Base-by-base conservation (phyloP, 345 rosid species). In the Reutealis trisperma region DNA sequence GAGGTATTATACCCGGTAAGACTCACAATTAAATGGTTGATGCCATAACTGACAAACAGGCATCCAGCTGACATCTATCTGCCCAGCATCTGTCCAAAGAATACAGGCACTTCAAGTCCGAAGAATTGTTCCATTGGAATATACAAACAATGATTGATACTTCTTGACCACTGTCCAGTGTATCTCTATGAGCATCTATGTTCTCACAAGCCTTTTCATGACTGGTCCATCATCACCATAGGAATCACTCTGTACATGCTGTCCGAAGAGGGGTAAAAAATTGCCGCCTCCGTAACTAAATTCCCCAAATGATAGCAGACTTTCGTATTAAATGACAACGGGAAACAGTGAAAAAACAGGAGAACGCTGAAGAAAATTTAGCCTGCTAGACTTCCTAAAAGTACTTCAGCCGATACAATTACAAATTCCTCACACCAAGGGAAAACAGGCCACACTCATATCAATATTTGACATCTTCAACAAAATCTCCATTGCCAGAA, bases 211-310 rank as follows among this genome's bases (percentile, higher is more conserved):
- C 63, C 65, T 19, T 59, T 65, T 61, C 75, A 19, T 57, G 60
- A 67, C 66, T 77, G 69, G 55, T 61, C 65, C 67, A 51, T 66
- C 78, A 71, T 72, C 63, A 71, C 69, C 63, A 51, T 27, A 72
- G 70, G 74, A 42, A 83, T 76, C 77, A 78, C 68, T 81, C 88
- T 89, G 86, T 89, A 87, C 89, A 85, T 47, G 37, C 65, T 72
- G 72, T 80, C 82, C 63, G 64, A 77, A 59, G 54, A 78, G 63
- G 57, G 68, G 62, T 11, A 59, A 60, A 62, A 63, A 63, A 25
- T 52, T 76, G 74, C 68, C 77, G 74, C 75, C 78, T 71, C 14
- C 64, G 64, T 70, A 71, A 76, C 75, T 63, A 55, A 62, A 71
- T 75, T 21, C 25, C 78, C 81, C 80, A 27, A 41, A 37, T 37